Base-by-base conservation (phyloP, 1,284 basidiomycete species). In the Malassezia yamatoensis region DNA sequence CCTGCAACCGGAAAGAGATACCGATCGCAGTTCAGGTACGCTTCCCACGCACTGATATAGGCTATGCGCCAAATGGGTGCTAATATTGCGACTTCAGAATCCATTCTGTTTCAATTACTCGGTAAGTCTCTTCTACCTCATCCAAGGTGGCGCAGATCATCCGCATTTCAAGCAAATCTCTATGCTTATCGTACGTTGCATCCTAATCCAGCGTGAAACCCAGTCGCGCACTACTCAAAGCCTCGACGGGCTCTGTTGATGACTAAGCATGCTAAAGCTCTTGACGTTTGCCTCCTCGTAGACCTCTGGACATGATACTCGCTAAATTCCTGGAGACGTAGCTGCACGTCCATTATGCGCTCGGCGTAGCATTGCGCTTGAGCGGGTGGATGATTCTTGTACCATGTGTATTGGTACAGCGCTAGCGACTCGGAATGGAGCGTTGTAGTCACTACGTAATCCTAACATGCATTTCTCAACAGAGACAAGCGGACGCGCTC, bases 391-490 rank as follows among this genome's bases (percentile, higher is more conserved):
- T 29, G 24, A 29, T 29, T 29, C 24, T 29, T 7, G 24, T 29
- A 29, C 24, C 24, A 29, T 35, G 53, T 16, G 20, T 49, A 47
- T 38, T 33, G 18, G 24, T 16, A 34, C 21, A 32, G 43, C 43
- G 43, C 43, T 45, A 45, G 43, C 43, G 43, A 45, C 43, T 45
- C 43, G 43, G 24, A 45, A 9, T 10, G 4, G 34, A 47, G 45
- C 32, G 20, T n/a, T 47, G 45, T 37, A 51, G 49, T 57, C 55
- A 46, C 34, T 37, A 34, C 40, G 35, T 57, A 57, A 58, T 51
- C 51, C 55, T 58, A 58, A 58, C 53, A 33, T 45, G 36, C 29
- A 12, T 24, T 16, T 5, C 20, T 43, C 12, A 15, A 32, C 41
- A 43, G 41, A 43, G 32, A 43, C 41, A 16, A 20, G 41, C 41